These are phyloP conservation scores for Ustilago sp. DNA, from an alignment of 1,284 basidiomycete genomes.

Conservation along the genomic window DNA sequence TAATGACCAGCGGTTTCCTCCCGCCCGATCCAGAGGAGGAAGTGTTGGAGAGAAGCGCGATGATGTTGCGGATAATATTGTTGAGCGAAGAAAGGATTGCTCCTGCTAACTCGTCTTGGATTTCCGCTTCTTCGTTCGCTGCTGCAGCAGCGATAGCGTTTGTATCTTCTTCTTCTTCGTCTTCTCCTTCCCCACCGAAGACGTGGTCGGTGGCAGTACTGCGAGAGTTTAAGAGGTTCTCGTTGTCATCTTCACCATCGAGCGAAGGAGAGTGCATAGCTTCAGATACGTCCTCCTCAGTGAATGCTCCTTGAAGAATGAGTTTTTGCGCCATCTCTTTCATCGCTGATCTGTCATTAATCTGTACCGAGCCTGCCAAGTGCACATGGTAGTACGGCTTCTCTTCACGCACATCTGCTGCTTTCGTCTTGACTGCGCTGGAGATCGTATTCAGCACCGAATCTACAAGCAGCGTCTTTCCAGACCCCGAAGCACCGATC, in stretches of 20 bases:
- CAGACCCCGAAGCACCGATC: constrained; percentile 58
- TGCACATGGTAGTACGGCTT: constrained; percentile 53
- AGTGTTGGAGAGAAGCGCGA: constrained; percentile 57
- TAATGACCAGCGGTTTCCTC: constrained; percentile 59
- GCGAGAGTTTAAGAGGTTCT: background rate
- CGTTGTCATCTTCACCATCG: constrained; percentile 19
- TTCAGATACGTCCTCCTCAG: constrained; percentile 36
- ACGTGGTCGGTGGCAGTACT: constrained; percentile 19
- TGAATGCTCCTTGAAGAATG: constrained; percentile 60
- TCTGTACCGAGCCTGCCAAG: constrained; percentile 54
- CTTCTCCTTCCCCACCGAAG: constrained; percentile 37
- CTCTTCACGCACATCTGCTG: background rate
- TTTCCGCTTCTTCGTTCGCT: constrained; percentile 35
- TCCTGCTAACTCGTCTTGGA: constrained; percentile 37
- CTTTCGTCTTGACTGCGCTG: background rate
- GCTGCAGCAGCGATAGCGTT: constrained; percentile 3
- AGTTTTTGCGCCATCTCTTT: constrained; percentile 66
- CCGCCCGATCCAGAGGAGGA: constrained; percentile 1
- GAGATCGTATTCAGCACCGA: constrained; percentile 49
- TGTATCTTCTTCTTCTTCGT: constrained; percentile 23
- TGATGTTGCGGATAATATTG: constrained; percentile 58
- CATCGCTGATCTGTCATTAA: constrained; percentile 62
- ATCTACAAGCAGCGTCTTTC: constrained; percentile 57
- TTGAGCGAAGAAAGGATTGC: constrained; percentile 48
- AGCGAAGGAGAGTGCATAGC: constrained; percentile 11